Percentiles rank a stretch among this genome's conserved stretches.
These are phyloP conservation scores for Rhodotorula sphaerocarpa DNA, from an alignment of 768 basidiomycete species.

Conservation along the genomic window DNA sequence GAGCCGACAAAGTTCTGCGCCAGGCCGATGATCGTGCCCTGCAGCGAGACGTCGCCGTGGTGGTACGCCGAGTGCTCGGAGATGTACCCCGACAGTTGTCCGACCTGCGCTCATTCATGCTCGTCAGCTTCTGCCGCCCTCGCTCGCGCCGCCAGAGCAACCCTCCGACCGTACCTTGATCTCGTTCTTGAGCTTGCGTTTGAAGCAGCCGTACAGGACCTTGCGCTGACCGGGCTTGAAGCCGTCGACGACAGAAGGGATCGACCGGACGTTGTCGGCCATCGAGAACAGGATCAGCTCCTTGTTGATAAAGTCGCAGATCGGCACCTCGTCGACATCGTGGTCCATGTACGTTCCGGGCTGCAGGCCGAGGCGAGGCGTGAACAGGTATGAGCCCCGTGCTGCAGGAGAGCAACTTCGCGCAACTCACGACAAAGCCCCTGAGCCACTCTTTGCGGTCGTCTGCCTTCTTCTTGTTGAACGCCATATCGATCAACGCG, in stretches of 20 bases:
- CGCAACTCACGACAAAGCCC: conserved; percentile 63
- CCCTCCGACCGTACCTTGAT: conserved; percentile 57
- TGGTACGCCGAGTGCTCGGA: conserved; percentile 91
- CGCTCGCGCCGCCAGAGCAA: not conserved
- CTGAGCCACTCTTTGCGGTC: conserved; percentile 97
- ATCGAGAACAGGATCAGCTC: conserved; percentile 97
- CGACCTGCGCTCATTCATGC: conserved; percentile 53
- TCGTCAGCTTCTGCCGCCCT: too few relatives aligned
- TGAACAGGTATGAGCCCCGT: not conserved
- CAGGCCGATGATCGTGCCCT: conserved; percentile 79
- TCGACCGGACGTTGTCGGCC: conserved; percentile 97
- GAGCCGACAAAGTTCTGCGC: conserved; percentile 91
- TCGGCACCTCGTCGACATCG: conserved; percentile 71
- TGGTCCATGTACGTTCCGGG: conserved; percentile 93
- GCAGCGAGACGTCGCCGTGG: conserved; percentile 84
- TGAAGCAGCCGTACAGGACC: conserved; percentile 92
- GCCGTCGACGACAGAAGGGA: conserved; percentile 86
- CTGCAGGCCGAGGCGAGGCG: conserved; percentile 45
- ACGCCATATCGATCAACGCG: conserved; percentile 88
- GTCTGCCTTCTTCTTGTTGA: conserved; percentile 99
- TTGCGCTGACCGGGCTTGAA: conserved; percentile 96
- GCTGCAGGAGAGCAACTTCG: not conserved
- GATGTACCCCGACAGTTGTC: conserved; percentile 91
- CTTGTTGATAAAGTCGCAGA: conserved; percentile 92
- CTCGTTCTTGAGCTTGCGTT: conserved; percentile 80